Percentiles rank a stretch among this genome's conserved stretches.
These are phyloP conservation scores for Chrysochromulina parva DNA, from an alignment of 78 protist genomes.

Conservation along the genomic window DNA sequence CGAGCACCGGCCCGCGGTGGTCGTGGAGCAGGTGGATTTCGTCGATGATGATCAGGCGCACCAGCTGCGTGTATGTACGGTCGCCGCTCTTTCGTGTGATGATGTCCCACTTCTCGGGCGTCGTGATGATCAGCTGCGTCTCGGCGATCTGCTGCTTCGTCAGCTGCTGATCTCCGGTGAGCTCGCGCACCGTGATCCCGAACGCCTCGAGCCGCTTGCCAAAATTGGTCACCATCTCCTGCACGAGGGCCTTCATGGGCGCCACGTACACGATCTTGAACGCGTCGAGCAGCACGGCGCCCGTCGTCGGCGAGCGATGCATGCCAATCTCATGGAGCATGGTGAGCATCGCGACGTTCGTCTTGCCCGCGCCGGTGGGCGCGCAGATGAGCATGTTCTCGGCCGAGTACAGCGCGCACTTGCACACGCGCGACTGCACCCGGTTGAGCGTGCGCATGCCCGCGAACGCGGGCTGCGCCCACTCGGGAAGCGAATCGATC, in stretches of 20 bases:
- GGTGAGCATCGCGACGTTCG: slow-evolving; percentile 98
- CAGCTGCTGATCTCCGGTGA: slow-evolving; percentile 96
- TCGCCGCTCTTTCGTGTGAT: slow-evolving; percentile 97
- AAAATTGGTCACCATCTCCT: slow-evolving; percentile 89
- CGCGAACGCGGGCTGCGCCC: slow-evolving; percentile 82
- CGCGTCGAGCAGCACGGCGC: slow-evolving; percentile 7
- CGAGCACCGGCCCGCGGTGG: slow-evolving; percentile 98
- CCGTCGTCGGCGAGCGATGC: not conserved
- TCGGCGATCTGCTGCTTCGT: slow-evolving; percentile 82
- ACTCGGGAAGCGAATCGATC: slow-evolving; percentile 74
- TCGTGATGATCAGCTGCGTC: slow-evolving; percentile 95
- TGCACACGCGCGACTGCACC: slow-evolving; percentile 68
- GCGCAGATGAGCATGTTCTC: slow-evolving; percentile 97
- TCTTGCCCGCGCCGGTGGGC: slow-evolving; percentile 99
- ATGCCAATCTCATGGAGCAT: slow-evolving; percentile 87
- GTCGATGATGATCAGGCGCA: slow-evolving; percentile 76
- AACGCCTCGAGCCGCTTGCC: slow-evolving; percentile 69
- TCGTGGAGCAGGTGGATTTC: slow-evolving; percentile 98
- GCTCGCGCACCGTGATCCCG: slow-evolving; percentile 72
- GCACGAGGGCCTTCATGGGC: slow-evolving; percentile 99
- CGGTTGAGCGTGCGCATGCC: slow-evolving; percentile 69
- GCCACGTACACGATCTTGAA: slow-evolving; percentile 96
- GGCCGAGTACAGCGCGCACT: slow-evolving; percentile 67
- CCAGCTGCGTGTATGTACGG: slow-evolving; percentile 82
- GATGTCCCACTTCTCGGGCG: slow-evolving; percentile 99